phyloP scores from a whole-genome alignment of 257 asterid genomes.

The Striga asiatica region DNA sequence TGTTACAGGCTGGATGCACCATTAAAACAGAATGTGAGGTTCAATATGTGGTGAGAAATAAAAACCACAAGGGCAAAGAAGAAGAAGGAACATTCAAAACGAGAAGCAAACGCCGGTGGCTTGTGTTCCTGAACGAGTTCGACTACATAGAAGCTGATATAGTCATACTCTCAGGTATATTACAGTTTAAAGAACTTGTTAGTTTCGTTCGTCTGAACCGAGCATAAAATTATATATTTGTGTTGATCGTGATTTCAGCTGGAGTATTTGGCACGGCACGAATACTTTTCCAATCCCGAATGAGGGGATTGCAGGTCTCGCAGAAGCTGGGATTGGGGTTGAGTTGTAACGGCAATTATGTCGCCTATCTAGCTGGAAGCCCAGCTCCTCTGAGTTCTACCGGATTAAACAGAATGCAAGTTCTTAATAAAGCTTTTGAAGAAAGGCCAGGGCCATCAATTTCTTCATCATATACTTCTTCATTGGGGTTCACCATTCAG shows the following conservation, averaged over 20 bases:
- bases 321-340: conserved; percentile 36
- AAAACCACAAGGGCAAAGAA: conserved; percentile 5
- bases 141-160: conserved; percentile 31
- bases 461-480: conserved; percentile 43
- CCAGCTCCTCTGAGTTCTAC: conserved; percentile 33
- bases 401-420: conserved; percentile 28
- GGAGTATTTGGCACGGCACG: conserved; percentile 52
- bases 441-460: conserved; percentile 57
- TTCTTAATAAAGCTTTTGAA: conserved; percentile 24
- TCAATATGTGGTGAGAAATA: conserved; percentile 28
- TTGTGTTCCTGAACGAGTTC: conserved; percentile 33
- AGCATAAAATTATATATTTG: background rate
- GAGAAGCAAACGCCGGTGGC: conserved; percentile 28
- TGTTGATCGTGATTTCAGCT: too few species aligned
- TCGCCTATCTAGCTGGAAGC: conserved; percentile 39
- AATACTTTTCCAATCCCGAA: conserved; percentile 38
- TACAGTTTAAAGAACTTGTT: background rate
- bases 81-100: background rate
- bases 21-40: conserved; percentile 44
- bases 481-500: conserved; percentile 52
- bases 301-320: conserved; percentile 38
- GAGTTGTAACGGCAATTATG: conserved; percentile 50
- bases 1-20: conserved; percentile 43
- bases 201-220: background rate
- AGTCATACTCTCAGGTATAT: conserved; percentile 43